Base-by-base conservation (phyloP, 352 stramenopile genomes). In the Pythium diclinum region DNA sequence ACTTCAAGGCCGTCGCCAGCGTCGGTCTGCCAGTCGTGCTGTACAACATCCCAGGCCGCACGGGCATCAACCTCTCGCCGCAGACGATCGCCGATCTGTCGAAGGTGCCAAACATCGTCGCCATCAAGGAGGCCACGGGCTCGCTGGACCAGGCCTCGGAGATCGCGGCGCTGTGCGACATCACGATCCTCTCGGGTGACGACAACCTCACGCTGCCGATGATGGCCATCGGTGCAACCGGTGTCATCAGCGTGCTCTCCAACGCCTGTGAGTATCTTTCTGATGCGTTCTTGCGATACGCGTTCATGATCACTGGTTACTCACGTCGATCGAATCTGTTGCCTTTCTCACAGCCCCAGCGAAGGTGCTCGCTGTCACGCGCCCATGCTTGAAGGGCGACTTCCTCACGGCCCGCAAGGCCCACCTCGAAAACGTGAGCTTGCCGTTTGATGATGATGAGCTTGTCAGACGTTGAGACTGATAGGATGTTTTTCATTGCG, bases 21-120 rank as follows among this genome's bases (percentile, higher is more conserved):
- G 77, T 96, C 28, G 93, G 91, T 9, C 71, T 99, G 55, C 97
- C 96, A 21, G 83, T 99, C 49, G 85, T 99, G 38, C 74, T 99
- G 54, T 99, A 99, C 89, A 99, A 99, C 83, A 98, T 99, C 57
- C 97, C 97, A 19, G 94, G 96, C 54, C 84, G 97, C 28, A 99
- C 97, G 33, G 96, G 90, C 58, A 94, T 98, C 57, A 97, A 98
- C 76, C 85, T 99, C 61, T 76, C 83, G 46, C 95, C 97, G 28
- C 91, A 98, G 72, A 98, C 90, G 23, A 95, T 99, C 66, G 94
- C 84, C 8, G 81, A 97, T 58, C 78, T 97, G 13, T 80, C 92
- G 40, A 92, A 97, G 78, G 80, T 99, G 72, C 89, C 95, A n/a
- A 91, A 93, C 67, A 98, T 99, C 71, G 86, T 99, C 36, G 97